phyloP scores from a whole-genome alignment of 129 eudicot genomes.

The Arctium minus region DNA sequence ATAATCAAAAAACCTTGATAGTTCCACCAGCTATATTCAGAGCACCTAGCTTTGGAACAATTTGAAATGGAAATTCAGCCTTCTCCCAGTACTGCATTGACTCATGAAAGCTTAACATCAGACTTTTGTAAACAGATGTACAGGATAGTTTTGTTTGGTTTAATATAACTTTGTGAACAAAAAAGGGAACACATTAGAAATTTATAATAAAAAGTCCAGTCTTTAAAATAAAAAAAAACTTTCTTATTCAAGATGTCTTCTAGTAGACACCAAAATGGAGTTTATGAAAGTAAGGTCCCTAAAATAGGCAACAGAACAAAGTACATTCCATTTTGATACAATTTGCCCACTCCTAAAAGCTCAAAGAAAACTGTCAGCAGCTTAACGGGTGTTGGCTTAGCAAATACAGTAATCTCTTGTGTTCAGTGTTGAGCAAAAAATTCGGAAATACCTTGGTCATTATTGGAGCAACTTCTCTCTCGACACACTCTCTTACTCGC shows the following conservation, averaged over 20 bases:
- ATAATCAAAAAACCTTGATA: conserved; percentile 62
- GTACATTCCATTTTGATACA: not conserved
- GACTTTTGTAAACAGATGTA: not conserved
- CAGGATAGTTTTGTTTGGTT: not conserved
- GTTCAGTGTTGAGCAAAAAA: not conserved
- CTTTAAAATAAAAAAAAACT: not conserved
- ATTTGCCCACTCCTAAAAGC: not conserved
- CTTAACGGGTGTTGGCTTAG: not conserved
- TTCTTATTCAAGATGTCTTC: not conserved
- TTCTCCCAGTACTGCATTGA: conserved; percentile 94
- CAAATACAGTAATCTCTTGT: not conserved
- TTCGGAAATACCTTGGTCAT: conserved; percentile 73
- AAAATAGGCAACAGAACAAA: not conserved
- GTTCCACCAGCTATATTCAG: conserved; percentile 85
- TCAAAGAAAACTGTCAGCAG: not conserved
- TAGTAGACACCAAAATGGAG: not conserved
- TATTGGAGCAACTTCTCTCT: conserved; percentile 87
- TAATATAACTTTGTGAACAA: not conserved
- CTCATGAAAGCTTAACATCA: conserved; percentile 23
- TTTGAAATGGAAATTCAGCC: conserved; percentile 94
- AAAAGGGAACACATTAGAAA: not conserved
- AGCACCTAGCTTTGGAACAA: conserved; percentile 87
- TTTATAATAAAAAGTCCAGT: not conserved
- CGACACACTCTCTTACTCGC: conserved; percentile 81
- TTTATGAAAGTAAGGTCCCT: not conserved